Conservation (phyloP, 176 grass and related monocot species). For the Pharus latifolius region DNA sequence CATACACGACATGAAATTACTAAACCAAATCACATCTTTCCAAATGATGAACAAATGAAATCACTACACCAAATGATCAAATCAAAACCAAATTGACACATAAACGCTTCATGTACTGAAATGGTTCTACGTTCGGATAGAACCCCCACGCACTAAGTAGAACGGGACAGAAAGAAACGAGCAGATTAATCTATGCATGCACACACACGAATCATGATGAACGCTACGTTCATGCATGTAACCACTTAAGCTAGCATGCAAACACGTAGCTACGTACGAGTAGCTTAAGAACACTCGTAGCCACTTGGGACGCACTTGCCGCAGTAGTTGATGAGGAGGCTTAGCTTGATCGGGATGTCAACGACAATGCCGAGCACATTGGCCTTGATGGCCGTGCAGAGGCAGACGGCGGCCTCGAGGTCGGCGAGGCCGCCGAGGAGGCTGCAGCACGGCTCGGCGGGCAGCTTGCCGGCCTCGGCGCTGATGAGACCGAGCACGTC, state of each 20-base stretch:
- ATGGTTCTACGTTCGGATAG: slow-evolving; percentile 9
- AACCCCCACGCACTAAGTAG: no score
- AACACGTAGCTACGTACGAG: neutral
- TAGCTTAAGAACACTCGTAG: slow-evolving; percentile 25
- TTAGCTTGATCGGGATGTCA: slow-evolving; percentile 49
- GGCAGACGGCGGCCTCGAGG: slow-evolving; percentile 53
- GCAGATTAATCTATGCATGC: neutral
- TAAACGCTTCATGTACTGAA: no score
- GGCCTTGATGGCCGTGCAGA: slow-evolving; percentile 60
- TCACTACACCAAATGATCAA: neutral
- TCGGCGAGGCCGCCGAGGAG: slow-evolving; percentile 43
- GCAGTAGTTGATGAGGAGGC: slow-evolving; percentile 61
- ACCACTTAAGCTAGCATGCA: slow-evolving; percentile 9
- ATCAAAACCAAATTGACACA: neutral
- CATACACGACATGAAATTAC: neutral
- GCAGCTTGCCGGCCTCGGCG: slow-evolving; percentile 26
- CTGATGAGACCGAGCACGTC: slow-evolving; percentile 42
- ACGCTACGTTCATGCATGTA: neutral
- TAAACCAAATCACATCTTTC: neutral
- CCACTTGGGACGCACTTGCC: slow-evolving; percentile 47
- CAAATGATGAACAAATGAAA: no score
- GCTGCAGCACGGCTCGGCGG: slow-evolving; percentile 51
- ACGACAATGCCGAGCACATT: slow-evolving; percentile 48
- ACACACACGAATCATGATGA: no score
- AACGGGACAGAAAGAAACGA: neutral